A percentile compares a stretch with the other conserved stretches of the same genome.
Conservation (phyloP, 805 yeast species). For the Saturnispora halmiae region DNA sequence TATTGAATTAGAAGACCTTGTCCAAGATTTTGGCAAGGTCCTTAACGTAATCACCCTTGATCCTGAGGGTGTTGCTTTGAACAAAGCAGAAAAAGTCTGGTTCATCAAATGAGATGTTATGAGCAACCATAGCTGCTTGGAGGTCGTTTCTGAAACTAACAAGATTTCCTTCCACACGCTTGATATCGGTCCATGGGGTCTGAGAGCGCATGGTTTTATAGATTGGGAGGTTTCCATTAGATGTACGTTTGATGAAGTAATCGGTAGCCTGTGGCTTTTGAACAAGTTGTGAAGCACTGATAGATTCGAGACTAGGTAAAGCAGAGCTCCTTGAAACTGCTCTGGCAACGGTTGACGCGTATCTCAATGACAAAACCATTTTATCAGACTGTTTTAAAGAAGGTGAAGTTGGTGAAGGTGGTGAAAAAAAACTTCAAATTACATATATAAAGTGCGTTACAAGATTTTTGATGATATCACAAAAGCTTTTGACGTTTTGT, state of each 20-base stretch:
- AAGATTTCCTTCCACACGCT: constrained; percentile 61
- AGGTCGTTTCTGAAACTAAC: constrained; percentile 59
- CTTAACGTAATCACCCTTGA: constrained; percentile 38
- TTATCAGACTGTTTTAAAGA: background rate
- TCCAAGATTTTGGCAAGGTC: constrained; percentile 30
- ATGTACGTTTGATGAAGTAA: constrained; percentile 41
- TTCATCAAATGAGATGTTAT: background rate
- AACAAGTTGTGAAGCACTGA: constrained; percentile 20
- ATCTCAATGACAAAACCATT: constrained; percentile 6
- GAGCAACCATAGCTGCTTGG: constrained; percentile 36
- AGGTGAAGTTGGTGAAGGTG: background rate
- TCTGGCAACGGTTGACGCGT: constrained; percentile 8
- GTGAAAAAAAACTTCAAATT: background rate
- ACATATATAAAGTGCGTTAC: background rate
- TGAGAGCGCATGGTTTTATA: constrained; percentile 61
- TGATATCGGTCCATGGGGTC: constrained; percentile 59
- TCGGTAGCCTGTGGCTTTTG: constrained; percentile 30
- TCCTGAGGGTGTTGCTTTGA: constrained; percentile 44
- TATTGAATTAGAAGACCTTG: constrained; percentile 20
- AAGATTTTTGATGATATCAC: background rate
- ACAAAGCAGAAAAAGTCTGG: constrained; percentile 37
- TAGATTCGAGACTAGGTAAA: constrained; percentile 23
- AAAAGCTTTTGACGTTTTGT: background rate
- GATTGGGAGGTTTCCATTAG: constrained; percentile 70
- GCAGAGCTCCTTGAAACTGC: constrained; percentile 12